Conservation (phyloP, 177 flowering plant genomes). For the Telopea speciosissima region DNA sequence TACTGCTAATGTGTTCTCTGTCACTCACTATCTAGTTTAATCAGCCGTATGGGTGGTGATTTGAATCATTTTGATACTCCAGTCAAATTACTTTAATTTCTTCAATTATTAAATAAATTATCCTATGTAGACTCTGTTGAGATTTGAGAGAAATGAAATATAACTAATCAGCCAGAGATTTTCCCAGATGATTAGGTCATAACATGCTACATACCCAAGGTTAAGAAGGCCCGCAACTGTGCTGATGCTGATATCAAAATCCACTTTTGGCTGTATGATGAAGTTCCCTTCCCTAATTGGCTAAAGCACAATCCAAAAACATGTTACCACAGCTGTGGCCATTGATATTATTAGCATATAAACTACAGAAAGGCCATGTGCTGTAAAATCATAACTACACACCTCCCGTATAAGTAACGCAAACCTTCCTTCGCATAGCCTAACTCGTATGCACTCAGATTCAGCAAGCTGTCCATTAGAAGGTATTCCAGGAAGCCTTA, state of each 20-base stretch:
- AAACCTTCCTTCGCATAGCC: conserved; percentile 98
- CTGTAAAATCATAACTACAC: conserved; percentile 14
- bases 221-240: conserved; percentile 97
- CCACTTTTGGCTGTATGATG: conserved; percentile 98
- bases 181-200: too few species aligned
- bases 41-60: too few species aligned
- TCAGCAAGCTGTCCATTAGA: conserved; percentile 76
- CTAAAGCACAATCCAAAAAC: conserved; percentile 28
- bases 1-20: too few species aligned
- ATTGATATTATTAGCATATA: background rate
- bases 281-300: conserved; percentile 96
- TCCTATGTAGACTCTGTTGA: too few species aligned
- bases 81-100: too few species aligned
- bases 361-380: background rate
- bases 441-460: conserved; percentile 92
- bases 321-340: background rate
- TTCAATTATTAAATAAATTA: too few species aligned
- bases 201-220: conserved; percentile 64
- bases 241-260: conserved; percentile 91
- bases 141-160: too few species aligned
- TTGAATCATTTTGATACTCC: too few species aligned
- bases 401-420: conserved; percentile 97
- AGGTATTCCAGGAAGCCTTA: conserved; percentile 76
- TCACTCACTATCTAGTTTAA: too few species aligned
- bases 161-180: too few species aligned